Evolutionary conservation across 164 flowering plant species (phyloP), one percentile per base, ranked within the genome.

Genomic region (Chimonanthus salicifolius): DNA sequence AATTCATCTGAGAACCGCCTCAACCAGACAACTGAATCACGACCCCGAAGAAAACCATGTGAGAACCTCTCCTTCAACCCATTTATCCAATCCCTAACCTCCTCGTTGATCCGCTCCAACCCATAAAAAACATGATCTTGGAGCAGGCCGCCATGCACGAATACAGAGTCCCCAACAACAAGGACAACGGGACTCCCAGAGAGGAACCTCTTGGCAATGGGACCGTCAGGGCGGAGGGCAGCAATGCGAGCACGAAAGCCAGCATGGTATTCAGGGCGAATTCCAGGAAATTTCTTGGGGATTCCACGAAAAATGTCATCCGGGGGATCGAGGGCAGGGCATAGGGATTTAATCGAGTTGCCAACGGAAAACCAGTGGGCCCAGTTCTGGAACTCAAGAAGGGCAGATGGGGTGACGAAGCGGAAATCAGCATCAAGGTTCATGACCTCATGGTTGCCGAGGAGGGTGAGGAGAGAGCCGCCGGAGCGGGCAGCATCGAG

Each of bases 381-480:
- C 98, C 98, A 95, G 72, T 49, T 70, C 66, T 58, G 70, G 74
- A 93, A 95, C 67, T 95, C 97, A 16, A 83, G 80, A 3, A 92
- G 70, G 7, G 87, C 96, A 15, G 78, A 51, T 2, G 33, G 63
- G 4, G 90, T 81, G 2, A 80, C 92, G 70, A 11, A 95, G 79
- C 98, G 74, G 79, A 95, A 95, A 81, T 95, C 97, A 5, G 87
- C 83, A 0, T 88, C 92, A 2, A 90, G 77, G 70, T 95, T 95
- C 98, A 95, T 92, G 44, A 92, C 87, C 87, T 95, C 99, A 64
- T 96, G 98, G 74, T 94, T 96, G 0, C 99, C 99, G 69, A 88
- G 84, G 94, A 96, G 85, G 2, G 94, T 88, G 58, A 94, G 83
- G 0, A 96, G 7, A 21, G 68, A 49, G 0, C 99, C 98, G 3